Conservation (phyloP, 1,139 yeast genomes). For the Scheffersomyces segobiensis region DNA sequence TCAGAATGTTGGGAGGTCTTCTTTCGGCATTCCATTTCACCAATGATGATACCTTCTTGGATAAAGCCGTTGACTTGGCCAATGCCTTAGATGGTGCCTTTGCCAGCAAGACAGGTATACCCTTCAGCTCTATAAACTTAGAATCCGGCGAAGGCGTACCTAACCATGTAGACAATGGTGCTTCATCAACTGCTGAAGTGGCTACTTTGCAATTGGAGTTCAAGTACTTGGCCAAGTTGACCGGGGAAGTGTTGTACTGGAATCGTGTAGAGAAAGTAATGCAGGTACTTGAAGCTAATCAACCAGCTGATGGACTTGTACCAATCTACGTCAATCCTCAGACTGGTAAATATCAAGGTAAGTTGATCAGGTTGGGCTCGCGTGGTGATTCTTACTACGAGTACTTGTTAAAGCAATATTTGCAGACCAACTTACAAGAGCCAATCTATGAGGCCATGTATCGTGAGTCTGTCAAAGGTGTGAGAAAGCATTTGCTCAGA, state of each 20-base stretch:
- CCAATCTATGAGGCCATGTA: constrained; percentile 71
- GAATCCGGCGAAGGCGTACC: constrained; percentile 58
- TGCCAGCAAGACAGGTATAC: constrained; percentile 64
- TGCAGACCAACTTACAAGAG: constrained; percentile 70
- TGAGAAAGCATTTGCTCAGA: constrained; percentile 60
- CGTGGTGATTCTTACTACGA: constrained; percentile 95
- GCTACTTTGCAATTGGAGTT: constrained; percentile 87
- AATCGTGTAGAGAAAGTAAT: constrained; percentile 71
- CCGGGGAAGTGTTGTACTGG: constrained; percentile 84
- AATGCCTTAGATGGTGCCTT: constrained; percentile 69
- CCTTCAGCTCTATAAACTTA: constrained; percentile 78
- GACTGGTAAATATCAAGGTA: constrained; percentile 67
- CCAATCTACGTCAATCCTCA: constrained; percentile 81
- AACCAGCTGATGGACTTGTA: constrained; percentile 72
- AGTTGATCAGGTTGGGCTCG: constrained; percentile 75
- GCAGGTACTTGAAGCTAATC: constrained; percentile 56
- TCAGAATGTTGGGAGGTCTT: constrained; percentile 90
- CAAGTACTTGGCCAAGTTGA: constrained; percentile 75
- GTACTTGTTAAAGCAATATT: constrained; percentile 80
- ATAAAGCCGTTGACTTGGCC: constrained; percentile 76
- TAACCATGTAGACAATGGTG: constrained; percentile 66
- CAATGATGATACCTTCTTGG: constrained; percentile 67
- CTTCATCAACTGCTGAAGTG: constrained; percentile 85
- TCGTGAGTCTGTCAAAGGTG: constrained; percentile 74
- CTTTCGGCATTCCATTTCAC: constrained; percentile 79